These are phyloP conservation scores for Solanum clarkiae DNA, from an alignment of 257 asterid species.

Conservation along the genomic window DNA sequence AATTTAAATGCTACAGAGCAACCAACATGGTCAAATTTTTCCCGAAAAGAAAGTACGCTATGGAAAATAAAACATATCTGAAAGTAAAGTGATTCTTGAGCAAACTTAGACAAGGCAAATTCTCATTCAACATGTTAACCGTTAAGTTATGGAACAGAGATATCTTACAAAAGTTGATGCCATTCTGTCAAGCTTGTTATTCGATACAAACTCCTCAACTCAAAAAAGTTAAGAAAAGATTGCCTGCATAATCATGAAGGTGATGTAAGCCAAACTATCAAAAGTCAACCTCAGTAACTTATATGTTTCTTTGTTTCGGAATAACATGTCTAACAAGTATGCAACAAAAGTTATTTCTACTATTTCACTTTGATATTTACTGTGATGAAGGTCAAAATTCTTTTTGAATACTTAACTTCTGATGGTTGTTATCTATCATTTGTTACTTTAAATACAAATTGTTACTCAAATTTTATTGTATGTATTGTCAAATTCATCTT, in stretches of 20 bases:
- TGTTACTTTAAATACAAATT: background rate
- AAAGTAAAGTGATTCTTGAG: background rate
- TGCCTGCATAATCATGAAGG: background rate
- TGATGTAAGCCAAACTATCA: background rate
- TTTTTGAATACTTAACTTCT: background rate
- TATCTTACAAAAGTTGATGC: constrained; percentile 31
- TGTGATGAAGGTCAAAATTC: background rate
- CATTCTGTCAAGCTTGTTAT: constrained; percentile 11
- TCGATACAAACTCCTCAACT: background rate
- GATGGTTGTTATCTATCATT: background rate
- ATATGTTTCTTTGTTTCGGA: background rate
- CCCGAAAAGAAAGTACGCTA: background rate
- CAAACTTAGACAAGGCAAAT: background rate
- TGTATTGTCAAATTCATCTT: background rate
- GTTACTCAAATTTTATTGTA: background rate
- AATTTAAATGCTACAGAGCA: background rate
- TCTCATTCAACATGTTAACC: background rate
- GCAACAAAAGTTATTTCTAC: background rate
- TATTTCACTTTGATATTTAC: background rate
- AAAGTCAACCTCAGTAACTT: background rate
- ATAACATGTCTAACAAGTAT: background rate
- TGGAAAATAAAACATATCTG: background rate
- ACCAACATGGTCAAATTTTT: background rate
- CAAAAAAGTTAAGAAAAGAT: background rate
- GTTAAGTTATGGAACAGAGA: background rate